Evolutionary conservation across 2,329 filamentous ascomycete species (phyloP), one percentile per base, ranked within the genome.

Genomic region (Sphaerulina musiva): DNA sequence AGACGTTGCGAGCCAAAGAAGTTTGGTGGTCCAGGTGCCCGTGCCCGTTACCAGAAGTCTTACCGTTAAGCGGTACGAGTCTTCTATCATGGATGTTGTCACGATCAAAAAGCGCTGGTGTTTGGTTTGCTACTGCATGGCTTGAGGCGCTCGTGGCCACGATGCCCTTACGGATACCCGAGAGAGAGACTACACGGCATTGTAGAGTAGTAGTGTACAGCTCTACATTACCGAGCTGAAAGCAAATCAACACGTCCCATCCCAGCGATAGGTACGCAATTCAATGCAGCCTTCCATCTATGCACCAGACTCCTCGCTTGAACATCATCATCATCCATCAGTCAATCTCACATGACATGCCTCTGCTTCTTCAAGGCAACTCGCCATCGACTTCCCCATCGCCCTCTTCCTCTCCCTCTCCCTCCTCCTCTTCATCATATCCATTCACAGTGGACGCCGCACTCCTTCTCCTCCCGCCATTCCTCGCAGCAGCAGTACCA

Each of bases 1-100:
- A 87, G 93, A 78, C 89, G 93, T 71, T 93, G 89, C 78, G 93
- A 98, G 84, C 92, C 92, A 80, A 97, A 97, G 91, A 96, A 96
- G 83, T 89, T 89, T 74, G 85, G 85, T 76, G 88, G 87, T 88
- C 87, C 84, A 70, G 92, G 92, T 84, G 92, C 93, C 74, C 87
- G 92, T 74, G 82, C 92, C 73, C 87, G 91, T 75, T 97, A 89
- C 91, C 92, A 97, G 83, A 96, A 96, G 83, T 95, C 91, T 69
- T 95, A 96, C 86, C 89, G 91, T 91, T 95, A 92, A 89, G 67
- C 59, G 54, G 52, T 53, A 53, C 55, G 48, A 51, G 41, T 47
- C 51, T 36, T 20, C 17, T 23, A 20, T 43, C 17, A 56, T 54
- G 48, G 53, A 60, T 56, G 47, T 52, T 29, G 48, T 48, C 43